Evolutionary conservation across 208 protist genomes (phyloP).

Genomic region (Angomonas ambiguus): DNA sequence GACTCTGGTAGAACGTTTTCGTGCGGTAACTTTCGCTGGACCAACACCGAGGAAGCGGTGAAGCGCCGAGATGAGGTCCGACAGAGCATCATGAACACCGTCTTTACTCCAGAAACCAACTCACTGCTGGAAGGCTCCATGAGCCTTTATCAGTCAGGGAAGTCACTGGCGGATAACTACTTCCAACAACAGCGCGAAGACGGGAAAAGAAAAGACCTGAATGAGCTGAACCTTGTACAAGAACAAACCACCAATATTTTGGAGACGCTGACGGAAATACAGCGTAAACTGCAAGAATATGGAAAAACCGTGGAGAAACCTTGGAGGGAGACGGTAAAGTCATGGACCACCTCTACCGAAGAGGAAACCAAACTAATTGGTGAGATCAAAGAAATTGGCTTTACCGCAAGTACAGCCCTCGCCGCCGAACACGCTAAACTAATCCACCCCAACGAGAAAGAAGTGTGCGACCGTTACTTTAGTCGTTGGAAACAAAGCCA

Average conservation of each 20-base stretch:
- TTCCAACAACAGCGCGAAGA: conserved; percentile 33
- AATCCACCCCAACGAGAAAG: conserved; percentile 23
- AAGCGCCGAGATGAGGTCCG: conserved; percentile 40
- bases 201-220: conserved; percentile 1
- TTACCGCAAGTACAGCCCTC: conserved; percentile 60
- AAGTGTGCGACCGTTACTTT: conserved; percentile 51
- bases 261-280: conserved; percentile 53
- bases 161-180: conserved; percentile 53
- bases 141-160: conserved; percentile 54
- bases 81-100: conserved; percentile 29
- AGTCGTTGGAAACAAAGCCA: conserved; percentile 37
- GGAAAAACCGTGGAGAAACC: conserved; percentile 22
- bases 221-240: conserved; percentile 5
- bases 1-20: background rate
- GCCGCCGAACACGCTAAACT: conserved; percentile 45
- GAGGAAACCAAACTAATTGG: conserved; percentile 19
- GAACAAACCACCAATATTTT: conserved; percentile 36
- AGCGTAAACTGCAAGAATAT: conserved; percentile 35
- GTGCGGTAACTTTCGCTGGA: conserved; percentile 35
- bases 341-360: conserved; percentile 19
- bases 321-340: conserved; percentile 28
- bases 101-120: conserved; percentile 44
- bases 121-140: conserved; percentile 34
- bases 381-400: conserved; percentile 50
- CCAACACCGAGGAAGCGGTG: conserved; percentile 38